These are phyloP conservation scores for Bipolaris cookei DNA, from an alignment of 2,329 filamentous ascomycete genomes.

Conservation along the genomic window DNA sequence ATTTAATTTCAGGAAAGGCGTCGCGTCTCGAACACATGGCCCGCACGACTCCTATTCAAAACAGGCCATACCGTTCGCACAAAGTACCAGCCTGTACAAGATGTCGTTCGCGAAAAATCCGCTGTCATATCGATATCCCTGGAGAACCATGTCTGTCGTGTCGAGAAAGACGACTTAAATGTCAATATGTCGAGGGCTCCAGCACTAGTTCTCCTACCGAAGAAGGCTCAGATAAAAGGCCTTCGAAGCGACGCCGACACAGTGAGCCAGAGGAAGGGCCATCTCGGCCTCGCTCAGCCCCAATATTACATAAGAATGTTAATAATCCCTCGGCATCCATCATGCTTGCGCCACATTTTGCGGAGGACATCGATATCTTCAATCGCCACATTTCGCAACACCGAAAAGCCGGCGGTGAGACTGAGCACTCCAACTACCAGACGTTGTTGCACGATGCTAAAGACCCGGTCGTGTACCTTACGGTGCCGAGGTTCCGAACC, in stretches of 20 bases:
- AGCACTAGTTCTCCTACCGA: conserved; percentile 31
- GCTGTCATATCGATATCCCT: conserved; percentile 51
- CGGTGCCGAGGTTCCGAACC: conserved; percentile 58
- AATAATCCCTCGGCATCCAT: conserved; percentile 47
- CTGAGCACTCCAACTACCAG: conserved; percentile 54
- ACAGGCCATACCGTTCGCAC: conserved; percentile 52
- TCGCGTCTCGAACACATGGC: conserved; percentile 33
- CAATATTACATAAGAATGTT: conserved; percentile 37
- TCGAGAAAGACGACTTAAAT: conserved; percentile 47
- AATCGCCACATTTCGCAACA: conserved; percentile 49
- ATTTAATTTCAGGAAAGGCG: background rate
- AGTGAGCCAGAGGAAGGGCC: conserved; percentile 35
- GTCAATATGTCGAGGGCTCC: conserved; percentile 44
- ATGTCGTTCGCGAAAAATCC: conserved; percentile 52
- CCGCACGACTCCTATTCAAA: conserved; percentile 41
- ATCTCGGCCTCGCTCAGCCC: conserved; percentile 33
- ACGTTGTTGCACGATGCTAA: conserved; percentile 56
- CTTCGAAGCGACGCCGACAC: conserved; percentile 36
- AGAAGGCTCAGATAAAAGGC: conserved; percentile 30
- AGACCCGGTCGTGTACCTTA: conserved; percentile 51
- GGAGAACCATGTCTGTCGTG: conserved; percentile 50
- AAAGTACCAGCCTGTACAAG: conserved; percentile 52
- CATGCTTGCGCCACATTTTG: conserved; percentile 50
- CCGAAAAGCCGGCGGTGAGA: conserved; percentile 29
- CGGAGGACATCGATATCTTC: conserved; percentile 51